A percentile compares a stretch with the other conserved stretches of the same genome.
These are phyloP conservation scores for Cladophialophora exuberans DNA, from an alignment of 2,329 filamentous ascomycete species.

Conservation along the genomic window DNA sequence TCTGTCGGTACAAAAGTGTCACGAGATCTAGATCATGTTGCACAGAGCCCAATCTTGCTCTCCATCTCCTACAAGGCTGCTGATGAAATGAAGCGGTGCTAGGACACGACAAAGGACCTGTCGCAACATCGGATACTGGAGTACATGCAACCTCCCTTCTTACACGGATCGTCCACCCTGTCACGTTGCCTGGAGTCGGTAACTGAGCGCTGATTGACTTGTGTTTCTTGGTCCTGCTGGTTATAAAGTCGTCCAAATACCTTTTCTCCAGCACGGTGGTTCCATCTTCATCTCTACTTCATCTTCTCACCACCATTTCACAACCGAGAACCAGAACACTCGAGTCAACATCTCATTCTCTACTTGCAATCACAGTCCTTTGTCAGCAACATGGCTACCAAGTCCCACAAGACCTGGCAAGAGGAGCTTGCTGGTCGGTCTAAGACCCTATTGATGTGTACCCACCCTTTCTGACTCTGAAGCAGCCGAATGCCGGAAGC, in stretches of 20 bases:
- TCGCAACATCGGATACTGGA: constrained; percentile 23
- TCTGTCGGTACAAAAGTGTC: constrained; percentile 26
- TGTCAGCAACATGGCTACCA: constrained; percentile 28
- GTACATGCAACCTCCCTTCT: constrained; percentile 28
- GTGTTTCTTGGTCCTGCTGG: constrained; percentile 8
- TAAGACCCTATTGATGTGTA: constrained; percentile 16
- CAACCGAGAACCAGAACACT: neutral
- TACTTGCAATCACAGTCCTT: too few species aligned
- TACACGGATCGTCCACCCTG: constrained; percentile 15
- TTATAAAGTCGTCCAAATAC: constrained; percentile 21
- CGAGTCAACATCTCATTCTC: neutral
- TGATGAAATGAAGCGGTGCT: constrained; percentile 26
- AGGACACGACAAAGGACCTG: constrained; percentile 22
- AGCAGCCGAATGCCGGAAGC: constrained; percentile 32
- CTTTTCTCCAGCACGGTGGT: constrained; percentile 5
- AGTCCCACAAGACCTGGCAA: constrained; percentile 49
- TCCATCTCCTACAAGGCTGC: constrained; percentile 23
- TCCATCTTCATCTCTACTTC: constrained; percentile 8
- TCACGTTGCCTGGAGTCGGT: constrained; percentile 12
- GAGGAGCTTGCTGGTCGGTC: constrained; percentile 59
- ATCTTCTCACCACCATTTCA: neutral
- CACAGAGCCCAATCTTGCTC: constrained; percentile 21
- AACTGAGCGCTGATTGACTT: constrained; percentile 6
- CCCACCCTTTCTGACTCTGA: constrained; percentile 7
- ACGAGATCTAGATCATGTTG: constrained; percentile 32